phyloP scores from a whole-genome alignment of 164 flowering plant species.

The Sedum album region DNA sequence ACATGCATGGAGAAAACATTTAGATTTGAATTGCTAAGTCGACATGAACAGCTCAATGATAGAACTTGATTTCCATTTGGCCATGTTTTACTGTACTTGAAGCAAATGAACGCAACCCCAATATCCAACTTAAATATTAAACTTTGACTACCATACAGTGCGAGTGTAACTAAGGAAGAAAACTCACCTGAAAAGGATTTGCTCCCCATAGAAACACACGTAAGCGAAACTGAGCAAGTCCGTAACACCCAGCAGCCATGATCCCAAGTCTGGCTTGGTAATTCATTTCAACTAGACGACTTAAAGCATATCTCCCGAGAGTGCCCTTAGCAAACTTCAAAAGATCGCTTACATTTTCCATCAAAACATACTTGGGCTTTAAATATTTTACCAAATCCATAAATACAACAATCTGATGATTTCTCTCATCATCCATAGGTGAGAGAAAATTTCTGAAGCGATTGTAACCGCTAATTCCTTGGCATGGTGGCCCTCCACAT shows the following conservation, averaged over 20 bases:
- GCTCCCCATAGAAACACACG: conserved; percentile 57
- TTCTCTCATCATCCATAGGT: conserved; percentile 51
- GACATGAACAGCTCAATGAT: background rate
- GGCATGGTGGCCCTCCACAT: conserved; percentile 72
- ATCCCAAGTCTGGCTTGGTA: conserved; percentile 59
- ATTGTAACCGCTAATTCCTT: conserved; percentile 58
- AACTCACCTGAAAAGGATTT: conserved; percentile 36
- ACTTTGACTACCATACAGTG: background rate
- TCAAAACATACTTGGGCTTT: conserved; percentile 46
- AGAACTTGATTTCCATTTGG: background rate
- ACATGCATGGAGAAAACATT: background rate
- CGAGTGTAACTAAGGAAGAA: background rate
- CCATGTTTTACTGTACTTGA: background rate
- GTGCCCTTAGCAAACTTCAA: conserved; percentile 39
- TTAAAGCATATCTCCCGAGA: conserved; percentile 50
- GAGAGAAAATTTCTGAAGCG: conserved; percentile 35
- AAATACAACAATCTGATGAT: conserved; percentile 45
- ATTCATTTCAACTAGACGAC: conserved; percentile 46
- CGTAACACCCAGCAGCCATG: conserved; percentile 65
- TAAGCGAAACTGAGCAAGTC: conserved; percentile 55
- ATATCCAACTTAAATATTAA: background rate
- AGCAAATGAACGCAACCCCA: background rate
- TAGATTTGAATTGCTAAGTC: background rate
- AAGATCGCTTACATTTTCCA: conserved; percentile 63
- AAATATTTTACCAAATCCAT: conserved; percentile 53